Evolutionary conservation across 805 yeast genomes (phyloP).

Genomic region (Spathaspora sp.): DNA sequence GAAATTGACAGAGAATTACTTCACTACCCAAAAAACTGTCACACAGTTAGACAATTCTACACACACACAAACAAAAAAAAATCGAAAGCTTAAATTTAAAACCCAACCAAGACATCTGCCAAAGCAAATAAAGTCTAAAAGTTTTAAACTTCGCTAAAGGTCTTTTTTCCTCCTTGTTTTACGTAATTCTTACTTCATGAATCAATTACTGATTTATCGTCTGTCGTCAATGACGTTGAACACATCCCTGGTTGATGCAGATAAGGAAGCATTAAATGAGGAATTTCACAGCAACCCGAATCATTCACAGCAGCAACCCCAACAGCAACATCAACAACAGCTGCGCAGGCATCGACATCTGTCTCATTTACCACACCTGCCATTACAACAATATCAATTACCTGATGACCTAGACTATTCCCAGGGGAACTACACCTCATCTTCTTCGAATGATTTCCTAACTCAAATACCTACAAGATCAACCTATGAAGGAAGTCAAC

Average conservation of each 20-base stretch:
- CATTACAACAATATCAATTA: background rate
- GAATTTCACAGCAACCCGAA: background rate
- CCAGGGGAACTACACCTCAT: background rate
- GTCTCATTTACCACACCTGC: background rate
- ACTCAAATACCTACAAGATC: background rate
- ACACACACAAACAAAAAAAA: no score
- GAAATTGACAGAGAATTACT: no score
- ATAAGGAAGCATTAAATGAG: background rate
- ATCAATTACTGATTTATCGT: background rate
- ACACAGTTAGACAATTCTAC: no score
- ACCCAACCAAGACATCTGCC: no score
- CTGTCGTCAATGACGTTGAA: conserved; percentile 1
- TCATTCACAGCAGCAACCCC: background rate
- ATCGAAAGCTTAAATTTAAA: background rate
- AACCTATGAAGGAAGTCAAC: background rate
- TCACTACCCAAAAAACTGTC: no score
- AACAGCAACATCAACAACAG: background rate
- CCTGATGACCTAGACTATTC: background rate
- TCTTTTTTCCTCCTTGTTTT: background rate
- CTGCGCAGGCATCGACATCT: background rate
- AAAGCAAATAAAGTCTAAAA: no score
- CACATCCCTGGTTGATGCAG: background rate
- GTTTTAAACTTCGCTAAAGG: background rate
- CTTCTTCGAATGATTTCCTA: background rate
- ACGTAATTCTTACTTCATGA: background rate